Conservation (phyloP, 2,329 filamentous ascomycete species). For the Exophiala bonariae region DNA sequence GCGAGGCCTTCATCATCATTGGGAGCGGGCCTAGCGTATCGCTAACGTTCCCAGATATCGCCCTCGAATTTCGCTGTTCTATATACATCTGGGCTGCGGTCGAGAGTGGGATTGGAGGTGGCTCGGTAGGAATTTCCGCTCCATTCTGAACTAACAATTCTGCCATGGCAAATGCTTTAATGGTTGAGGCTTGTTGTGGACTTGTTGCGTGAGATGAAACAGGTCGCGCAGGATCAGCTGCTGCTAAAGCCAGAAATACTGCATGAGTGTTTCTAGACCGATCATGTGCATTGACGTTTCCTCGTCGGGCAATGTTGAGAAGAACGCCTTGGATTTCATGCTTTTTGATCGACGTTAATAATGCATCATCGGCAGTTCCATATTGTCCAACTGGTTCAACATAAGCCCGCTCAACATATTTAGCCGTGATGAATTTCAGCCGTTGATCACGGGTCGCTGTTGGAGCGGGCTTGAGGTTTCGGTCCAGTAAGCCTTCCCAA, state of each 20-base stretch:
- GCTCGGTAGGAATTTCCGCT: conserved; percentile 73
- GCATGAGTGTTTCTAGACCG: conserved; percentile 84
- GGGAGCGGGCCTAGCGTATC: conserved; percentile 67
- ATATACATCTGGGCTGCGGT: conserved; percentile 78
- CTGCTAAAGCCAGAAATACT: conserved; percentile 86
- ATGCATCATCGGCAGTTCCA: conserved; percentile 77
- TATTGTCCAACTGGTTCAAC: conserved; percentile 76
- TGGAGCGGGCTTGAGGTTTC: conserved; percentile 68
- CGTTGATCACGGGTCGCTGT: conserved; percentile 85
- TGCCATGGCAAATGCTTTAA: conserved; percentile 78
- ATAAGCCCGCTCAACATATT: conserved; percentile 83
- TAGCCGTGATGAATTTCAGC: conserved; percentile 90
- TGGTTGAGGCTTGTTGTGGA: conserved; percentile 34
- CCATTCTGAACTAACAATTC: conserved; percentile 93
- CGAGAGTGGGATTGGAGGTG: conserved; percentile 82
- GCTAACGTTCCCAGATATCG: conserved; percentile 45
- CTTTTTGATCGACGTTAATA: conserved; percentile 90
- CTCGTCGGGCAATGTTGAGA: conserved; percentile 81
- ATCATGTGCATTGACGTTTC: conserved; percentile 84
- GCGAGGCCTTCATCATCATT: conserved; percentile 36
- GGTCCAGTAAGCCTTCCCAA: conserved; percentile 86
- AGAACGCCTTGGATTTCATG: conserved; percentile 94
- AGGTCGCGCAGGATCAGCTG: conserved; percentile 85
- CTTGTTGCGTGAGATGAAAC: conserved; percentile 36
- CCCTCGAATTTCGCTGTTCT: conserved; percentile 65